Percentiles rank a stretch among this genome's conserved stretches.
phyloP scores from a whole-genome alignment of 2,329 filamentous ascomycete genomes.

The Pseudocercospora ulei region DNA sequence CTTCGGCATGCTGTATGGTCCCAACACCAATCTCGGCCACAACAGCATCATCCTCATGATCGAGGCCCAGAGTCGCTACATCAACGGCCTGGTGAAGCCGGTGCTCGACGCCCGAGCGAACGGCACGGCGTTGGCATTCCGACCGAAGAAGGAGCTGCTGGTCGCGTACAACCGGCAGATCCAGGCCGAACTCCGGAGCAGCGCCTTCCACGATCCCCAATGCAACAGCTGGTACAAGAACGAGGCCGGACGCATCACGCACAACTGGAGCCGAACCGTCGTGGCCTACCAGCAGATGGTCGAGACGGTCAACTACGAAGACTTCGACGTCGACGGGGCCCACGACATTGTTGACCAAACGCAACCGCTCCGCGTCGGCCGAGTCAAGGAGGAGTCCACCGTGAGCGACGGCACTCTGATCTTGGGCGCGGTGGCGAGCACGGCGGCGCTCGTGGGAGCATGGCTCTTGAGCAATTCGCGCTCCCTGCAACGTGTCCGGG shows the following conservation, averaged over 20 bases:
- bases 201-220: constrained; percentile 46
- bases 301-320: constrained; percentile 39
- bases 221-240: constrained; percentile 52
- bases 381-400: constrained; percentile 41
- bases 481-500: constrained; percentile 22
- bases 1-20: constrained; percentile 51
- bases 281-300: constrained; percentile 47
- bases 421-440: constrained; percentile 34
- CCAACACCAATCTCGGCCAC: constrained; percentile 45
- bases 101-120: constrained; percentile 41
- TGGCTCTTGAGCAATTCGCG: constrained; percentile 41
- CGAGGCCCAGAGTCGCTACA: constrained; percentile 49
- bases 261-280: constrained; percentile 48
- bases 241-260: constrained; percentile 46
- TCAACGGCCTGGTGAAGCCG: constrained; percentile 43
- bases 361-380: constrained; percentile 35
- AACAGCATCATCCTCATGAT: constrained; percentile 55
- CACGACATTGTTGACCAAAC: constrained; percentile 32
- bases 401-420: constrained; percentile 36
- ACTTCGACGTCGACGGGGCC: constrained; percentile 37
- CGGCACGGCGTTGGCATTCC: constrained; percentile 39
- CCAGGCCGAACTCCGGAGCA: constrained; percentile 39
- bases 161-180: constrained; percentile 42
- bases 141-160: constrained; percentile 38
- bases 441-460: constrained; percentile 34